Base-by-base conservation (phyloP, 179 eudicot genomes). In the Drosera spatulata region DNA sequence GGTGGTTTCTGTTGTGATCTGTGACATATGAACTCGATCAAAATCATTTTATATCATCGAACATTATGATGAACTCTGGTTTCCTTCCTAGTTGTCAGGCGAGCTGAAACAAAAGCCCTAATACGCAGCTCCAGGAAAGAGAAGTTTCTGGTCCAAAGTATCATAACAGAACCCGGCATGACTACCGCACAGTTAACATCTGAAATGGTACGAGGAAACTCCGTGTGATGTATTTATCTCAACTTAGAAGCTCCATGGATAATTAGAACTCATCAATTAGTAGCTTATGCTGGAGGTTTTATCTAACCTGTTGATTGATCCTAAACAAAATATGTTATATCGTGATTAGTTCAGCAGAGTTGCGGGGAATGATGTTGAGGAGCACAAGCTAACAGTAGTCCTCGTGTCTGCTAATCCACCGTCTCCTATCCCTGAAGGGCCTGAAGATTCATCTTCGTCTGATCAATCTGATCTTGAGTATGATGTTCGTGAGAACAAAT, bases 381-480 rank as follows among this genome's bases (percentile, higher is more conserved):
- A 72, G 41, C 56, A 62, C 44, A 76, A 62, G 71, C 47, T 76
- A 58, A 69, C 77, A 64, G 80, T 76, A 22, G 66, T 58, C 33
- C 69, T 64, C 72, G 72, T 69, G 48, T 66, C 58, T 41, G 77
- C 69, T 38, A 71, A 72, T 63, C 80, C 71, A 38, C 80, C 80
- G 52, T 76, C 80, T 12, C 77, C 80, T 41, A 72, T 76, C 43
- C 77, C 74, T 13, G 80, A 76, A 66, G 80, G 40, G 50, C 66
- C 71, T 10, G 80, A 76, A 60, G 76, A 71, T 61, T 75, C 65
- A 4, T 61, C 50, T 41, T 75, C 79, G 46, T 72, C 79, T 8
- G 64, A 45, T 46, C 73, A 68, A 53, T 54, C 60, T 4, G 68
- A 71, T 14, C 44, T 42, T 39, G 73, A 58, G 41, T 57, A 40